A percentile compares a stretch with the other conserved stretches of the same genome.
Conservation (phyloP, 768 basidiomycete genomes). For the Lentinula sp. region DNA sequence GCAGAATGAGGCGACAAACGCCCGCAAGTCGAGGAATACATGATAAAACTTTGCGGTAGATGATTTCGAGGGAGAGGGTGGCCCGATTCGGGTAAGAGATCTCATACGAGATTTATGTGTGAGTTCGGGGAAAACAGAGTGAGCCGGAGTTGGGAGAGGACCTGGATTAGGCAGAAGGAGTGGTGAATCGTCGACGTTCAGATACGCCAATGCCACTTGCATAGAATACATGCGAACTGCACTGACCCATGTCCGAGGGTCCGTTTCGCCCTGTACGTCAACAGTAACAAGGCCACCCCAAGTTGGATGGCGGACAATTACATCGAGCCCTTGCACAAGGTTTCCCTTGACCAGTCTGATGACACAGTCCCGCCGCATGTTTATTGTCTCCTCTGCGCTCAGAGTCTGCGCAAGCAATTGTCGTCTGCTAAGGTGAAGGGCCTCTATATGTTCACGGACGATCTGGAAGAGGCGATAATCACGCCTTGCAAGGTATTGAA, state of each 20-base stretch:
- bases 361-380: constrained; percentile 82
- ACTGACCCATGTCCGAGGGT: constrained; percentile 80
- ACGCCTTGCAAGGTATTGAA: constrained; percentile 81
- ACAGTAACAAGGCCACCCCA: constrained; percentile 88
- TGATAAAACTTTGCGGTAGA: constrained; percentile 76
- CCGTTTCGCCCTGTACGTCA: constrained; percentile 81
- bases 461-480: constrained; percentile 87
- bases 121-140: constrained; percentile 67
- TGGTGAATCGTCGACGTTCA: constrained; percentile 46
- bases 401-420: constrained; percentile 87
- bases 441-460: constrained; percentile 86
- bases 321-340: constrained; percentile 85
- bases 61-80: constrained; percentile 22
- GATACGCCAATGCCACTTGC: constrained; percentile 79
- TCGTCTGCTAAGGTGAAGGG: constrained; percentile 83
- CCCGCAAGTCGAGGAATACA: constrained; percentile 83
- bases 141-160: constrained; percentile 51
- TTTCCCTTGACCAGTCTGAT: constrained; percentile 84
- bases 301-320: constrained; percentile 93
- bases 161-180: constrained; percentile 29
- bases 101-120: constrained; percentile 23
- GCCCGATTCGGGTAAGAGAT: constrained; percentile 26
- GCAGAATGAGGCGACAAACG: constrained; percentile 88
- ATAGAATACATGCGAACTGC: constrained; percentile 88
- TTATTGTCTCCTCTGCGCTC: constrained; percentile 78